Evolutionary conservation across 129 eudicot species (phyloP).

Genomic region (Centaurea solstitialis): DNA sequence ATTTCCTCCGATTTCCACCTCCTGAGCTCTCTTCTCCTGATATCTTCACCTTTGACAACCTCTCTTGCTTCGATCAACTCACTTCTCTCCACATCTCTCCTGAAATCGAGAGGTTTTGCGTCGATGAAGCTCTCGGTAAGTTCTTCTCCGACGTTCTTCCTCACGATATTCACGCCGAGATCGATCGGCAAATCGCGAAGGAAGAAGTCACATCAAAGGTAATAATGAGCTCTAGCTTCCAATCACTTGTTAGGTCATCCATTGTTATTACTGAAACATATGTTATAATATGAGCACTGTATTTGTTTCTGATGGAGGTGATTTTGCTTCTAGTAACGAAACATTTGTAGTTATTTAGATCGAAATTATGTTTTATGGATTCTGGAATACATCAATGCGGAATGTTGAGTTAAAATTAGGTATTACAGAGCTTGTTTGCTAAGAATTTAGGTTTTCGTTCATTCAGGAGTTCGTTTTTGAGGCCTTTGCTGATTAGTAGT

Average conservation of each 20-base stretch:
- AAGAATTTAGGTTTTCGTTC: neutral
- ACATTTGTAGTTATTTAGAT: neutral
- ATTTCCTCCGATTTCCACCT: conserved; percentile 68
- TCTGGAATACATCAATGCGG: neutral
- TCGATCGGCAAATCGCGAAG: conserved; percentile 24
- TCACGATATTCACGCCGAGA: conserved; percentile 30
- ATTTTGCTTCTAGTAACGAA: conserved; percentile 4
- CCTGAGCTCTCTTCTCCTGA: conserved; percentile 51
- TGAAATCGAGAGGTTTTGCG: conserved; percentile 44
- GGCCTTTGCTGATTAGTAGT: neutral
- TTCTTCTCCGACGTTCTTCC: conserved; percentile 78
- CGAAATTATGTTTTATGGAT: conserved; percentile 18
- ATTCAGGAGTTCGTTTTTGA: neutral
- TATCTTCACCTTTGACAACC: conserved; percentile 20
- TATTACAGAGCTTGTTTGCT: neutral
- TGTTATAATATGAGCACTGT: neutral
- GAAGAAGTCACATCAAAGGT: conserved; percentile 46
- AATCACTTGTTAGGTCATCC: neutral
- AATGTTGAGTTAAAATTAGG: neutral
- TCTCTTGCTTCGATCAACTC: conserved; percentile 40
- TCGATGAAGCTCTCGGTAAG: conserved; percentile 53
- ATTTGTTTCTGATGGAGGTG: conserved; percentile 7
- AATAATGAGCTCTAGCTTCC: conserved; percentile 13
- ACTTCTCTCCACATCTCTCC: conserved; percentile 25
- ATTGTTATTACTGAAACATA: neutral